Conservation (phyloP, 805 yeast genomes). For the Candida krabiensis region DNA sequence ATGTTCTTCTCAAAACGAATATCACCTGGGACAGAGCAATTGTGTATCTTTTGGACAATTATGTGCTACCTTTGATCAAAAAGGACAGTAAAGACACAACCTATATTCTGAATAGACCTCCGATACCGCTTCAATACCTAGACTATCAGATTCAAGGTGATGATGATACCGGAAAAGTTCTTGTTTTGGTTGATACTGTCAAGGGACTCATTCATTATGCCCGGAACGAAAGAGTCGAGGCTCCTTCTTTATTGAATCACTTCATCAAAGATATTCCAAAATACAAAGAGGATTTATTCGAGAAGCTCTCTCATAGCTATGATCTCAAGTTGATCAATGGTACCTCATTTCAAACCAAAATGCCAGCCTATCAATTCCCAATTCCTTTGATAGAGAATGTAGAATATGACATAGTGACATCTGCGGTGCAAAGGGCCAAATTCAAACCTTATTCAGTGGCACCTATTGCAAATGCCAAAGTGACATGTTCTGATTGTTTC, state of each 20-base stretch:
- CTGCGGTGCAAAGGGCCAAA: slow-evolving; percentile 9
- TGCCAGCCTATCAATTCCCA: slow-evolving; percentile 7
- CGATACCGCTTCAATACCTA: slow-evolving; percentile 32
- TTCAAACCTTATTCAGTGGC: slow-evolving; percentile 17
- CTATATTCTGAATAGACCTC: slow-evolving; percentile 23
- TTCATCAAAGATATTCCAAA: slow-evolving; percentile 24
- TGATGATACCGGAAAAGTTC: slow-evolving; percentile 18
- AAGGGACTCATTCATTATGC: slow-evolving; percentile 18
- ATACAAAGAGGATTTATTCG: slow-evolving; percentile 22
- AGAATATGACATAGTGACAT: slow-evolving; percentile 15
- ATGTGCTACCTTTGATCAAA: slow-evolving; percentile 25
- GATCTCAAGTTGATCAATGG: slow-evolving; percentile 24
- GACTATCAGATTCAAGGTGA: slow-evolving; percentile 11
- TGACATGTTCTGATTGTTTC: slow-evolving; percentile 35
- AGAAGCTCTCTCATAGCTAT: slow-evolving; percentile 16
- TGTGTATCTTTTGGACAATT: slow-evolving; percentile 40
- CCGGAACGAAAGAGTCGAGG: slow-evolving; percentile 20
- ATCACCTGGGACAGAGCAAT: slow-evolving; percentile 44
- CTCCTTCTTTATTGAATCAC: slow-evolving; percentile 23
- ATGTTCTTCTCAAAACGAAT: slow-evolving; percentile 18
- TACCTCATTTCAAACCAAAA: slow-evolving; percentile 16
- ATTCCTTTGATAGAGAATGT: slow-evolving; percentile 11
- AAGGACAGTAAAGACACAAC: slow-evolving; percentile 19
- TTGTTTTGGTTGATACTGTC: slow-evolving; percentile 26
- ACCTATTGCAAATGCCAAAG: slow-evolving; percentile 13